Evolutionary conservation across 768 basidiomycete species (phyloP).

Genomic region (Sporobolomyces pararoseus): DNA sequence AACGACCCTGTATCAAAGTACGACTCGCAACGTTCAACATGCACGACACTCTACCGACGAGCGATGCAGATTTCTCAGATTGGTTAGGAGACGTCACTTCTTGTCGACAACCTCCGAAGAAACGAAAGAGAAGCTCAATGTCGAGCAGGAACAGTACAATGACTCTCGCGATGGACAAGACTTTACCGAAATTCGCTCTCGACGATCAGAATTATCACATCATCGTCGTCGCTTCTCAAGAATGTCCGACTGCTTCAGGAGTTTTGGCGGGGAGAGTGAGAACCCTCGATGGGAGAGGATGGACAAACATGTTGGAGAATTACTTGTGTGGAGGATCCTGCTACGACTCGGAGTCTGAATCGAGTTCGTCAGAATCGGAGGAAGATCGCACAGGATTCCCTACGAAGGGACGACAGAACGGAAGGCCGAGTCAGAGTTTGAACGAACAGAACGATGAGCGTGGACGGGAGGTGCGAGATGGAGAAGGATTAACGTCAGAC

Average conservation of each 20-base stretch:
- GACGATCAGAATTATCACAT: slow-evolving; percentile 39
- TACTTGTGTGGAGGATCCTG: slow-evolving; percentile 42
- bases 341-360: slow-evolving; percentile 12
- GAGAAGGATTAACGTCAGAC: background rate
- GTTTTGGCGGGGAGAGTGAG: slow-evolving; percentile 30
- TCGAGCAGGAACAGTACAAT: slow-evolving; percentile 27
- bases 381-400: background rate
- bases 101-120: background rate
- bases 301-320: slow-evolving; percentile 44
- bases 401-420: background rate
- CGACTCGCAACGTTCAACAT: slow-evolving; percentile 42
- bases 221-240: slow-evolving; percentile 44
- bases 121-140: slow-evolving; percentile 11
- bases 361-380: background rate
- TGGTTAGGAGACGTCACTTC: slow-evolving; percentile 39
- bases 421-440: background rate
- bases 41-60: slow-evolving; percentile 39
- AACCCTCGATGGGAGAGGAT: slow-evolving; percentile 31
- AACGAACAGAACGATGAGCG: background rate
- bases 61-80: slow-evolving; percentile 42
- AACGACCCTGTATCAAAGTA: slow-evolving; percentile 32
- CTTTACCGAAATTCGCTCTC: slow-evolving; percentile 30
- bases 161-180: slow-evolving; percentile 10
- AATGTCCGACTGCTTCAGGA: slow-evolving; percentile 37
- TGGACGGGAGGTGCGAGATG: background rate